A percentile compares a stretch with the other conserved stretches of the same genome.
Evolutionary conservation across 2,329 filamentous ascomycete species (phyloP).

Genomic region (Talaromyces sp.): DNA sequence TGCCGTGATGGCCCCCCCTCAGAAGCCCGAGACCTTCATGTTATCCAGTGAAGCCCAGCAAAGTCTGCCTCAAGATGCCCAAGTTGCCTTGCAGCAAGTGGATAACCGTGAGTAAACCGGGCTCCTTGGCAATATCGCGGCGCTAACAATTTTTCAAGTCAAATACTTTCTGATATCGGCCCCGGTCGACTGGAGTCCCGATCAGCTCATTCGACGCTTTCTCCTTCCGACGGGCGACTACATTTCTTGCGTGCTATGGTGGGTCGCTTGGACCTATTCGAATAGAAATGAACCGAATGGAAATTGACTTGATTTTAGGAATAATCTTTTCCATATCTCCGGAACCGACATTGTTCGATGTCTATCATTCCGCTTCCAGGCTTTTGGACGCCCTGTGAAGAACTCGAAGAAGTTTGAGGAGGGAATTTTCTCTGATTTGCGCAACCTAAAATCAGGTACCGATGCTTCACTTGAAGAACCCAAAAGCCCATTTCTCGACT

Average conservation of each 20-base stretch:
- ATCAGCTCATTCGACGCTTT: slow-evolving; percentile 95
- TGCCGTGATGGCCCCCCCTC: slow-evolving; percentile 79
- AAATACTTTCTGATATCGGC: slow-evolving; percentile 99
- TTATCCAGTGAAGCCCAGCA: slow-evolving; percentile 95
- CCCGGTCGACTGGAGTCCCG: slow-evolving; percentile 92
- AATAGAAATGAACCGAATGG: neutral
- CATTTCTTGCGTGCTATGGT: slow-evolving; percentile 95
- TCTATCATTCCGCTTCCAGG: slow-evolving; percentile 95
- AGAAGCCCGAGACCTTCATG: slow-evolving; percentile 99
- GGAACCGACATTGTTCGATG: slow-evolving; percentile 98
- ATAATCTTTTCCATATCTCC: slow-evolving; percentile 98
- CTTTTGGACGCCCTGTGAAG: slow-evolving; percentile 95
- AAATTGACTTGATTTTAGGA: slow-evolving; percentile 50
- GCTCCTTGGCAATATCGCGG: neutral
- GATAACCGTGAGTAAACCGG: slow-evolving; percentile 72
- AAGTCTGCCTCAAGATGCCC: slow-evolving; percentile 89
- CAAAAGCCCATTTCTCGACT: slow-evolving; percentile 97
- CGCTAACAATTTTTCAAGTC: slow-evolving; percentile 51
- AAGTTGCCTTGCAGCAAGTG: slow-evolving; percentile 95
- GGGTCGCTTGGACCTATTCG: slow-evolving; percentile 25
- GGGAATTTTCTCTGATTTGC: slow-evolving; percentile 96
- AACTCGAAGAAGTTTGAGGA: slow-evolving; percentile 99
- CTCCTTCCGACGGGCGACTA: slow-evolving; percentile 96
- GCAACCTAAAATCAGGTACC: slow-evolving; percentile 96
- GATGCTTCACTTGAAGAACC: slow-evolving; percentile 98